Conservation (phyloP, 2,329 filamentous ascomycete species). For the Colletotrichum euphorbiae region DNA sequence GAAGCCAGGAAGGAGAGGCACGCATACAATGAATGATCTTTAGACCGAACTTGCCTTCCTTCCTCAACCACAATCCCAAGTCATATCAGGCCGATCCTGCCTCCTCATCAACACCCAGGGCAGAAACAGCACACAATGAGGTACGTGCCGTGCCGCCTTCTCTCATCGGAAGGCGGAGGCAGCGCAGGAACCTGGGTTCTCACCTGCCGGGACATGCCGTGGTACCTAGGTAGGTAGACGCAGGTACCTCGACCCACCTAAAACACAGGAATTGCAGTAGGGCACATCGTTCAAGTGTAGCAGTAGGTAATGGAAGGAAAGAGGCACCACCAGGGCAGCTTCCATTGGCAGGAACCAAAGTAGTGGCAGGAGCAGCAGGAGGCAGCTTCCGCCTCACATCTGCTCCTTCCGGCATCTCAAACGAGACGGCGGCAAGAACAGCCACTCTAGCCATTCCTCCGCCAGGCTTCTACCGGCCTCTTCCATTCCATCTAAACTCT, state of each 20-base stretch:
- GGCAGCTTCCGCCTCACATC: neutral
- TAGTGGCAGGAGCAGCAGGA: neutral
- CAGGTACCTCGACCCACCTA: neutral
- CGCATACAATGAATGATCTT: too few species aligned
- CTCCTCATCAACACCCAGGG: neutral
- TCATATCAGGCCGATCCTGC: too few species aligned
- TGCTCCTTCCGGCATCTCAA: constrained; percentile 13
- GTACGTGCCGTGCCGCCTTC: neutral
- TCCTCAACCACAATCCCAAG: too few species aligned
- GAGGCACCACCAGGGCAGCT: neutral
- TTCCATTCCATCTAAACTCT: neutral
- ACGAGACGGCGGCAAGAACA: neutral
- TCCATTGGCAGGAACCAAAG: neutral
- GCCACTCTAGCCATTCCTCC: neutral
- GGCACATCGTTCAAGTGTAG: neutral
- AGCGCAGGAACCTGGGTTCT: neutral
- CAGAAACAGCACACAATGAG: neutral
- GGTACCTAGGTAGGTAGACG: too few species aligned
- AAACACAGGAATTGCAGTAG: neutral
- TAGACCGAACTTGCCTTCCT: too few species aligned
- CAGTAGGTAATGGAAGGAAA: neutral
- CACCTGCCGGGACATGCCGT: constrained; percentile 1
- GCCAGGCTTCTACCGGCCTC: neutral
- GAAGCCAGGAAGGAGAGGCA: neutral
- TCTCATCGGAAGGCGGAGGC: neutral